A percentile compares a stretch with the other conserved stretches of the same genome.
These are phyloP conservation scores for Leccinellum albellum DNA, from an alignment of 768 basidiomycete genomes.

Conservation along the genomic window DNA sequence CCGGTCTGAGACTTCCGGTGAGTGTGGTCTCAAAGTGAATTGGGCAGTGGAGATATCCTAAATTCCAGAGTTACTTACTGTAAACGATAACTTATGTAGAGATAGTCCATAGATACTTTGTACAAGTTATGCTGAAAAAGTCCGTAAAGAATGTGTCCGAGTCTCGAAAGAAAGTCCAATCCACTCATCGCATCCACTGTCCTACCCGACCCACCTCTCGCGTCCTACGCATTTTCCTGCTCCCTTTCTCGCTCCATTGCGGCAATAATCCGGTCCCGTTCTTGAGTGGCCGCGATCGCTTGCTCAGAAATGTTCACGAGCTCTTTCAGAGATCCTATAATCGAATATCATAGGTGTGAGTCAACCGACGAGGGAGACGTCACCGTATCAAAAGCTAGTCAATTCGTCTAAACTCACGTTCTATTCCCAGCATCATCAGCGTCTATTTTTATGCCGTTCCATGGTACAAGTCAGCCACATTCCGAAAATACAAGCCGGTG, in stretches of 20 bases:
- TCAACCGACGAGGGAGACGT: neutral
- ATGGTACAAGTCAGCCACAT: neutral
- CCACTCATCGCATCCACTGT: neutral
- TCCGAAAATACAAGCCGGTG: neutral
- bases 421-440: constrained; percentile 42
- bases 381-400: neutral
- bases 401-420: constrained; percentile 34
- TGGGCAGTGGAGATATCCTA: neutral
- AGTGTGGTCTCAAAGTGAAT: neutral
- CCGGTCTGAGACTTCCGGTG: neutral
- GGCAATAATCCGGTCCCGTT: constrained; percentile 27
- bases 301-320: constrained; percentile 34
- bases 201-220: neutral
- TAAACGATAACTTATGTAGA: neutral
- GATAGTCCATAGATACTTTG: neutral
- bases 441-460: constrained; percentile 25
- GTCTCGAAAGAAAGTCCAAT: neutral
- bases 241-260: constrained; percentile 6
- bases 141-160: neutral
- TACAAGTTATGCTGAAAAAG: neutral
- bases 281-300: constrained; percentile 28
- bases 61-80: neutral
- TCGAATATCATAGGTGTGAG: neutral
- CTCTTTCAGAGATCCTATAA: constrained; percentile 31
- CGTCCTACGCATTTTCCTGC: neutral